Conservation (phyloP, 2,329 filamentous ascomycete genomes). For the Alternaria dauci region DNA sequence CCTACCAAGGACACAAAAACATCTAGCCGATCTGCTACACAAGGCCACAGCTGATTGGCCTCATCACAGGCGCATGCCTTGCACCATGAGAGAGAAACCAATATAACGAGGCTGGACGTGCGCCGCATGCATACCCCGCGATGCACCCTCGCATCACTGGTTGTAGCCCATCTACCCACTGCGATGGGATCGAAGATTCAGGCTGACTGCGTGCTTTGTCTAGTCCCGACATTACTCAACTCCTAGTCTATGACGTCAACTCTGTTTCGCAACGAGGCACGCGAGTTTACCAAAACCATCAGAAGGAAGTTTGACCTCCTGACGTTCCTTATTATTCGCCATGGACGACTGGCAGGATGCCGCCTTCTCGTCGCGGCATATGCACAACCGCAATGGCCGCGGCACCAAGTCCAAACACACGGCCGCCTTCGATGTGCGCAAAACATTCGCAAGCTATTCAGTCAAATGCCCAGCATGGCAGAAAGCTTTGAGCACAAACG, state of each 20-base stretch:
- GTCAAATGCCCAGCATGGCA: constrained; percentile 35
- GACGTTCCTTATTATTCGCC: neutral
- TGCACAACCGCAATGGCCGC: constrained; percentile 32
- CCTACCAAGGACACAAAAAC: neutral
- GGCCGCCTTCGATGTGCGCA: constrained; percentile 31
- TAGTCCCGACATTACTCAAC: neutral
- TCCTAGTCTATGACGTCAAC: constrained; percentile 13
- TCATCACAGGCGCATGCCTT: neutral
- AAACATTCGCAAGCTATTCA: constrained; percentile 34
- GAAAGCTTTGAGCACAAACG: constrained; percentile 5
- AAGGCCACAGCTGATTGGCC: neutral
- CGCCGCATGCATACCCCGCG: constrained; percentile 9
- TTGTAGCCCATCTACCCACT: neutral
- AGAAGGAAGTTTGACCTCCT: neutral
- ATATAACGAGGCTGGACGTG: constrained; percentile 2
- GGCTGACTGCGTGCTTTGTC: neutral
- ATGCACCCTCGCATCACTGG: neutral
- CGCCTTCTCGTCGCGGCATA: constrained; percentile 34
- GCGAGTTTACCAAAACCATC: neutral
- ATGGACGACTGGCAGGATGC: constrained; percentile 36
- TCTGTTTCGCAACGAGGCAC: constrained; percentile 2
- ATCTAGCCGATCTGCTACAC: neutral
- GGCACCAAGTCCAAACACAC: constrained; percentile 21
- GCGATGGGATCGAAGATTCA: neutral
- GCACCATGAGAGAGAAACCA: neutral